phyloP scores from a whole-genome alignment of 192 early-diverging fungal genomes.

The Coemansia reversa region DNA sequence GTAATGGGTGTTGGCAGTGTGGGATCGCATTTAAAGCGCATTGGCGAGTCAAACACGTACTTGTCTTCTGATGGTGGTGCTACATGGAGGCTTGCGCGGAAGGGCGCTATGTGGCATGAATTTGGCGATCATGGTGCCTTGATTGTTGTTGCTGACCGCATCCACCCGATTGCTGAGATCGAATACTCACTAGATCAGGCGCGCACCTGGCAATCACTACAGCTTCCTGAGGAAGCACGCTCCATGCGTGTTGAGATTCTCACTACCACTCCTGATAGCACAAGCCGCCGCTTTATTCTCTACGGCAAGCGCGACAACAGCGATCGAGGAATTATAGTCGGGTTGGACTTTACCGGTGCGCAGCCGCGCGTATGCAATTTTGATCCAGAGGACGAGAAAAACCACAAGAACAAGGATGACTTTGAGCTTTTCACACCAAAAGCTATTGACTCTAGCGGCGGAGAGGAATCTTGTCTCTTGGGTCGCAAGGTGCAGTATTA shows the following conservation, averaged over 20 bases:
- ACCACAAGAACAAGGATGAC: constrained; percentile 56
- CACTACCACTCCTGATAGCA: constrained; percentile 60
- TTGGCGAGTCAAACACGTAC: constrained; percentile 78
- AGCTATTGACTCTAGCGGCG: constrained; percentile 26
- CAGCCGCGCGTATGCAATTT: constrained; percentile 54
- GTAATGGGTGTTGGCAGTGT: constrained; percentile 94
- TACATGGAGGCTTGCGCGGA: constrained; percentile 77
- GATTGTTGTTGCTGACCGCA: constrained; percentile 81
- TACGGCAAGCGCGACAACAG: constrained; percentile 58
- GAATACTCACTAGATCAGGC: constrained; percentile 82
- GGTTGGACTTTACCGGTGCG: constrained; percentile 51
- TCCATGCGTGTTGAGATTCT: constrained; percentile 73
- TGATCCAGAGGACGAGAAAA: constrained; percentile 31
- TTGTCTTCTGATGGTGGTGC: constrained; percentile 85
- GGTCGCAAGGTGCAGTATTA: constrained; percentile 70
- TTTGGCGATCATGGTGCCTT: constrained; percentile 93
- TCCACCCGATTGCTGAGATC: constrained; percentile 59
- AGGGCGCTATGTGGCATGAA: constrained; percentile 87
- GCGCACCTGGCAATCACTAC: constrained; percentile 59
- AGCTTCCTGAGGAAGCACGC: constrained; percentile 69
- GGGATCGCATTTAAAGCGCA: constrained; percentile 61
- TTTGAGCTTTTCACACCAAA: constrained; percentile 69
- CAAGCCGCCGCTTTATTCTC: constrained; percentile 79
- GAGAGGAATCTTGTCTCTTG: constrained; percentile 58
- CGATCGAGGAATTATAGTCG: constrained; percentile 25